These are phyloP conservation scores for Lactarius pseudohatsudake DNA, from an alignment of 768 basidiomycete species.

Conservation along the genomic window DNA sequence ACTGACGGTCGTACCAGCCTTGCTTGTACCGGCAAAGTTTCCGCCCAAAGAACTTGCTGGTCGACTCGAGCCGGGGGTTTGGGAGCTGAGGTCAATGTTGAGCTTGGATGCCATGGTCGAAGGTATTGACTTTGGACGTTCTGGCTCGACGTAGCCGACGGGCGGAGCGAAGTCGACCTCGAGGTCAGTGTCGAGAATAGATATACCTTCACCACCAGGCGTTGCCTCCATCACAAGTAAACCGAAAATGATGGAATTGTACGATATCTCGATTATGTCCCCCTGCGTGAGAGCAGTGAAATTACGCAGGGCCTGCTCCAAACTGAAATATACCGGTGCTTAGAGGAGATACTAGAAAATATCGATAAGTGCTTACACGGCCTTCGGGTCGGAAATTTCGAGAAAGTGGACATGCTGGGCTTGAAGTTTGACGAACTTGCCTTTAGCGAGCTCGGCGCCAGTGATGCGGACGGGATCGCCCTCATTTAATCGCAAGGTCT, in stretches of 20 bases:
- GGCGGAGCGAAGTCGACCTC: constrained; percentile 98
- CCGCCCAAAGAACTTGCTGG: constrained; percentile 74
- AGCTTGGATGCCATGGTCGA: constrained; percentile 96
- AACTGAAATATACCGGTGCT: constrained; percentile 44
- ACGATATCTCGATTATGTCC: constrained; percentile 97
- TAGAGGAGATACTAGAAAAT: background rate
- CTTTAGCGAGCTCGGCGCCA: constrained; percentile 84
- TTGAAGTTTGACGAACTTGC: constrained; percentile 95
- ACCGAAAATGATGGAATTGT: constrained; percentile 94
- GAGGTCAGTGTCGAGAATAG: constrained; percentile 91
- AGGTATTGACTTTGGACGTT: constrained; percentile 76
- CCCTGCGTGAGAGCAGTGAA: constrained; percentile 91
- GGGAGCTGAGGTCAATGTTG: constrained; percentile 87
- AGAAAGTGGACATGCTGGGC: constrained; percentile 94
- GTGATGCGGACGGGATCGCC: constrained; percentile 95
- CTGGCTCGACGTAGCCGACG: constrained; percentile 91
- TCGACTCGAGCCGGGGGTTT: constrained; percentile 82
- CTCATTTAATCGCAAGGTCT: constrained; percentile 86
- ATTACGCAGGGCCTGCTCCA: constrained; percentile 93
- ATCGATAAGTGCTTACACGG: constrained; percentile 66
- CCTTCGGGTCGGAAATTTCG: constrained; percentile 96
- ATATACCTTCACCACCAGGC: constrained; percentile 86
- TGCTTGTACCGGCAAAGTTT: constrained; percentile 55
- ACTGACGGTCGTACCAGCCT: constrained; percentile 54
- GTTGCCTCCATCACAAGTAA: constrained; percentile 92